These are phyloP conservation scores for Yamadazyma oceani DNA, from an alignment of 1,139 yeast species.

Conservation along the genomic window DNA sequence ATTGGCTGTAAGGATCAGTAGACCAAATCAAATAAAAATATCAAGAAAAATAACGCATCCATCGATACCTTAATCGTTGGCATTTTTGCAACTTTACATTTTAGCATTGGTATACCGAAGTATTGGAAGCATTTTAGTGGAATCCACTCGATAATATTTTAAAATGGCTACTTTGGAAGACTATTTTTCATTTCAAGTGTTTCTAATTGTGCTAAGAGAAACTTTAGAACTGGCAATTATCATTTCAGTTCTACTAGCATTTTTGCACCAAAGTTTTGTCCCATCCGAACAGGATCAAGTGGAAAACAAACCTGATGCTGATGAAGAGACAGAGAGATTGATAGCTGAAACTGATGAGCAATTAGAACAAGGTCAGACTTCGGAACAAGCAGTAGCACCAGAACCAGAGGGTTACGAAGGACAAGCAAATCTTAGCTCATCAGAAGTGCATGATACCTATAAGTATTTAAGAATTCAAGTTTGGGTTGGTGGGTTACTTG, in stretches of 20 bases:
- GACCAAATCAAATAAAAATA: no score
- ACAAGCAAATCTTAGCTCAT: neutral
- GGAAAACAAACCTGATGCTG: neutral
- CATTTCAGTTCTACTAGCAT: constrained; percentile 44
- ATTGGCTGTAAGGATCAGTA: no score
- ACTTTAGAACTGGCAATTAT: constrained; percentile 48
- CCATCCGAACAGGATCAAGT: constrained; percentile 3
- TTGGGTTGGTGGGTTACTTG: constrained; percentile 45
- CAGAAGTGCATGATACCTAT: constrained; percentile 12
- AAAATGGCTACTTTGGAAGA: constrained; percentile 28
- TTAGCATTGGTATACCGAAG: no score
- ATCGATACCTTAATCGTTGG: no score
- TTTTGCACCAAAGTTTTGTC: constrained; percentile 36
- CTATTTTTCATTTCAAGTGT: constrained; percentile 46
- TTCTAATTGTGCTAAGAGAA: constrained; percentile 45
- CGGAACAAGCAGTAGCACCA: neutral
- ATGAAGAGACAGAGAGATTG: constrained; percentile 5
- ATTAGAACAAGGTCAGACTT: neutral
- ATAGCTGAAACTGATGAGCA: neutral
- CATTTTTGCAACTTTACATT: no score
- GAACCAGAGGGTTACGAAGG: no score
- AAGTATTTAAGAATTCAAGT: constrained; percentile 33
- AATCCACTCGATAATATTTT: neutral
- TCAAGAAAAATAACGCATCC: no score
- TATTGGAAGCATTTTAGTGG: neutral